These are phyloP conservation scores for Eucalyptus tenuipes DNA, from an alignment of 345 rosid genomes.

Conservation along the genomic window DNA sequence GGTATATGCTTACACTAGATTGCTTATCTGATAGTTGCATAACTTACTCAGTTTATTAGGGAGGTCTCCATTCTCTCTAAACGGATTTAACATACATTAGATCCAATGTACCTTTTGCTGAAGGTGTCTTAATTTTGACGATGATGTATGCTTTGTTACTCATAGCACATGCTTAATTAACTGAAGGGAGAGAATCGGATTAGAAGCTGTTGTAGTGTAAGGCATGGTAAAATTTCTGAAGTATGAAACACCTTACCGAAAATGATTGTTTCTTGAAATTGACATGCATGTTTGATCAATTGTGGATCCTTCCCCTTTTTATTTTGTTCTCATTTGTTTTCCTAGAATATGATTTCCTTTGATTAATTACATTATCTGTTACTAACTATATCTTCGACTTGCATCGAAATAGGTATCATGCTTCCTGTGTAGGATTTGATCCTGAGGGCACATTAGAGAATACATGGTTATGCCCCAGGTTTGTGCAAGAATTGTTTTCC, in stretches of 20 bases:
- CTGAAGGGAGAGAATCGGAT: too few species aligned
- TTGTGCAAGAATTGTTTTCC: constrained; percentile 8
- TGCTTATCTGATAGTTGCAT: neutral
- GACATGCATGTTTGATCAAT: neutral
- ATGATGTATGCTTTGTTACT: neutral
- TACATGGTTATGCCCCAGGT: constrained; percentile 97
- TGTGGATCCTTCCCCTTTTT: neutral
- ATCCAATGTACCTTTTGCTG: neutral
- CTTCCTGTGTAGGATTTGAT: constrained; percentile 93
- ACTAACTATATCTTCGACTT: neutral
- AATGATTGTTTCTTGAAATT: neutral
- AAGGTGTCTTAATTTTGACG: neutral
- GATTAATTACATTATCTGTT: neutral
- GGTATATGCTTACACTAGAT: neutral
- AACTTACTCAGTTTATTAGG: neutral
- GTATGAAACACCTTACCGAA: neutral
- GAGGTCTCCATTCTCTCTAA: neutral
- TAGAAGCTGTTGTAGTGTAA: too few species aligned
- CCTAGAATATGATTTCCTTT: neutral
- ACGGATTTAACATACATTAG: neutral
- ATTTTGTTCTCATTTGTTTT: neutral
- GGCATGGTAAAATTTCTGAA: neutral
- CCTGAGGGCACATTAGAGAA: constrained; percentile 68
- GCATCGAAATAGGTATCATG: constrained; percentile 73
- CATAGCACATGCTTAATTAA: neutral